Percentiles rank a stretch among this genome's conserved stretches.
Conservation (phyloP, 2,329 filamentous ascomycete genomes). For the Phialophora expanda region DNA sequence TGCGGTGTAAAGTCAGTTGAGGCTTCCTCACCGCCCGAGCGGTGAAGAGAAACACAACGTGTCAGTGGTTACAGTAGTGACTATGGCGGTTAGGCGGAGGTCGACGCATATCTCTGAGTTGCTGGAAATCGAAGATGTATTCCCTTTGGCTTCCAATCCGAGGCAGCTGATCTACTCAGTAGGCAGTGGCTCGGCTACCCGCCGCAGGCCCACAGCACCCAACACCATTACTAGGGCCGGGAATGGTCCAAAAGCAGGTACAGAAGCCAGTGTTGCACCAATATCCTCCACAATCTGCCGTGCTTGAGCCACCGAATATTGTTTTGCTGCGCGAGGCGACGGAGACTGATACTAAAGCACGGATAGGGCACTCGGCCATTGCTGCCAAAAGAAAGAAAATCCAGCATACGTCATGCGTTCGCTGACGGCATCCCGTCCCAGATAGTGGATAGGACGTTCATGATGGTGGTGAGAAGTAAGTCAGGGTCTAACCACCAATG, state of each 20-base stretch:
- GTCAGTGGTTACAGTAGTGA: not conserved
- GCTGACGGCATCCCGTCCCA: not conserved
- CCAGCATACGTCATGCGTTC: not conserved
- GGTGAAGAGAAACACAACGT: not conserved
- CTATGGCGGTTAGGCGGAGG: not conserved
- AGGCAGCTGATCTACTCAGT: not conserved
- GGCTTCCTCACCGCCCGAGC: not conserved
- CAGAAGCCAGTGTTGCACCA: not conserved
- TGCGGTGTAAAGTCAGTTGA: not conserved
- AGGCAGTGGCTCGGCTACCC: not conserved
- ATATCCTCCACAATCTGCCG: not conserved
- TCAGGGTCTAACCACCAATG: not conserved
- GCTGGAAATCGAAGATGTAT: not conserved
- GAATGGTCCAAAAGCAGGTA: conserved; percentile 5
- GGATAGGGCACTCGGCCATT: not conserved
- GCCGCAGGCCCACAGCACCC: not conserved
- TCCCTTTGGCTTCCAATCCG: not conserved
- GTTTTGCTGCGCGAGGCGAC: not conserved
- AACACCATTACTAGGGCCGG: not conserved
- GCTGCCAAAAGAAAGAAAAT: not conserved
- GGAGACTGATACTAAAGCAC: not conserved
- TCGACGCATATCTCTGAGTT: not conserved
- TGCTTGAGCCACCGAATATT: not conserved
- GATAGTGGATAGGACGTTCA: not conserved
- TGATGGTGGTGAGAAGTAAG: not conserved